These are phyloP conservation scores for Tuber microsphaerosporum DNA, from an alignment of 495 filamentous ascomycete genomes.

Conservation along the genomic window DNA sequence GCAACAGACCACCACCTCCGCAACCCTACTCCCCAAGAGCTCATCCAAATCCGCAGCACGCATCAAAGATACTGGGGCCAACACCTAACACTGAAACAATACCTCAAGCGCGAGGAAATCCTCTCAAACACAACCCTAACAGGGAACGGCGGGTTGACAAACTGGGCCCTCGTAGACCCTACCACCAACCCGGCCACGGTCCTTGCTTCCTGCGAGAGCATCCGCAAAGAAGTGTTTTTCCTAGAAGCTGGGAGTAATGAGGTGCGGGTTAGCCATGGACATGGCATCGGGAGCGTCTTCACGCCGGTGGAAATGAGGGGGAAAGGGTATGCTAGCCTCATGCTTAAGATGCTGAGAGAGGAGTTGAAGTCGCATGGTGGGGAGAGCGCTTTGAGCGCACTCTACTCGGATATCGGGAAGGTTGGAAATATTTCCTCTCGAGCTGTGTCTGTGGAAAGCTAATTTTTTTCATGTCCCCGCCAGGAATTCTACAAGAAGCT, in stretches of 20 bases:
- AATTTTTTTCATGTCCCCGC: background rate
- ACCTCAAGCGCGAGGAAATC: slow-evolving; percentile 69
- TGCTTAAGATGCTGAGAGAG: slow-evolving; percentile 53
- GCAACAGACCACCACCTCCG: slow-evolving; percentile 36
- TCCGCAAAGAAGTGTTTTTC: slow-evolving; percentile 66
- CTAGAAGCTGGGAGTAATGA: slow-evolving; percentile 46
- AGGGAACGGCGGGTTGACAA: slow-evolving; percentile 65
- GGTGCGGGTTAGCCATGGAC: slow-evolving; percentile 30
- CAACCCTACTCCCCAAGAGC: slow-evolving; percentile 41
- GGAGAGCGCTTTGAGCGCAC: slow-evolving; percentile 51
- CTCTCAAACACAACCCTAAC: slow-evolving; percentile 61
- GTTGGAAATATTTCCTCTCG: slow-evolving; percentile 31
- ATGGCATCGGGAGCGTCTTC: slow-evolving; percentile 84
- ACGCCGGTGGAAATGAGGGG: slow-evolving; percentile 64
- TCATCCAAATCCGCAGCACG: slow-evolving; percentile 25
- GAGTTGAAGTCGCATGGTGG: slow-evolving; percentile 42
- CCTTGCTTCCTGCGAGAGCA: slow-evolving; percentile 73
- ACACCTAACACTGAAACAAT: slow-evolving; percentile 50
- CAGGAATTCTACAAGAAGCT: slow-evolving; percentile 69
- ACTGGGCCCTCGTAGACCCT: slow-evolving; percentile 75
- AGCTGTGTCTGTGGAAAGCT: background rate
- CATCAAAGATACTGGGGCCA: slow-evolving; percentile 35
- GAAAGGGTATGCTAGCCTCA: slow-evolving; percentile 68
- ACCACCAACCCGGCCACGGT: slow-evolving; percentile 48
- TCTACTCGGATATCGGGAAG: slow-evolving; percentile 95